Percentiles rank a stretch among this genome's conserved stretches.
Conservation (phyloP, 768 basidiomycete species). For the Tulasnella sp. region DNA sequence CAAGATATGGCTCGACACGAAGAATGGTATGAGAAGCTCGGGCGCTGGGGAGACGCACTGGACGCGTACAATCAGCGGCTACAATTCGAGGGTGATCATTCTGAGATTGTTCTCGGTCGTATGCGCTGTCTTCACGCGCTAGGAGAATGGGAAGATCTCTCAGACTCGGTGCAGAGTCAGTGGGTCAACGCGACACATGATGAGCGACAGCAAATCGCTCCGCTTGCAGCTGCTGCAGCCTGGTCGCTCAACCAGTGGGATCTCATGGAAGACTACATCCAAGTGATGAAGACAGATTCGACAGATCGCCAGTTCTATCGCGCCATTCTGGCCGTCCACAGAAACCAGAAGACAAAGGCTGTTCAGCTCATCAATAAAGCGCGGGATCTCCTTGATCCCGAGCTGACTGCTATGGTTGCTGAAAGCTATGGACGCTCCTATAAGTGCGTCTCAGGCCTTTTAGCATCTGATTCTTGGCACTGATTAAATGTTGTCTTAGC, state of each 20-base stretch:
- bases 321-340: slow-evolving; percentile 90
- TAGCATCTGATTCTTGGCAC: slow-evolving; percentile 4
- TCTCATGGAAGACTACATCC: slow-evolving; percentile 93
- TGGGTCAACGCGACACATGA: slow-evolving; percentile 80
- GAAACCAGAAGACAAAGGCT: slow-evolving; percentile 91
- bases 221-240: slow-evolving; percentile 92
- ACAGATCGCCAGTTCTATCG: slow-evolving; percentile 93
- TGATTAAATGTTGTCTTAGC: slow-evolving; percentile 35
- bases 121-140: slow-evolving; percentile 96
- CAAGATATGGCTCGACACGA: slow-evolving; percentile 90
- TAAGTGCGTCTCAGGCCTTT: slow-evolving; percentile 47
- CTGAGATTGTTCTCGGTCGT: slow-evolving; percentile 73
- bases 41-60: slow-evolving; percentile 91
- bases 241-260: slow-evolving; percentile 98
- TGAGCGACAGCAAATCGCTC: slow-evolving; percentile 82
- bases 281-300: slow-evolving; percentile 85
- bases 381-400: slow-evolving; percentile 82
- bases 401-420: slow-evolving; percentile 81
- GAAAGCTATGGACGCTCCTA: slow-evolving; percentile 97
- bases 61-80: slow-evolving; percentile 72
- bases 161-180: slow-evolving; percentile 72
- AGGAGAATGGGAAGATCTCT: slow-evolving; percentile 93
- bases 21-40: slow-evolving; percentile 96
- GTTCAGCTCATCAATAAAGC: slow-evolving; percentile 83
- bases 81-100: slow-evolving; percentile 60